Evolutionary conservation across 129 eudicot species (phyloP), one percentile per base, ranked within the genome.

Genomic region (Lonicera japonica): DNA sequence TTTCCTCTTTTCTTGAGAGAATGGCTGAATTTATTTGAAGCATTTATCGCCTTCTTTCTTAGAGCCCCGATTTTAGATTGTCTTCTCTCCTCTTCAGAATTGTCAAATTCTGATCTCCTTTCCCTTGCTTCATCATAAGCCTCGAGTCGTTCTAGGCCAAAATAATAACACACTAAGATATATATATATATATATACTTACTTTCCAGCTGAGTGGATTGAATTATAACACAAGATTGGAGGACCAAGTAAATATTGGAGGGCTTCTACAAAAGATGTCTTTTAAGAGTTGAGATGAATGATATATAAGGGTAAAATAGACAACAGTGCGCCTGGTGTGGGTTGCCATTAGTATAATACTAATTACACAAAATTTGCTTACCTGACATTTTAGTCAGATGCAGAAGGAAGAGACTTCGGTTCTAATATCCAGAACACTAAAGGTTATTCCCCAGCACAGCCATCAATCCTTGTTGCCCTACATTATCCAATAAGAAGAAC

Each of bases 41-140:
- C 96, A 75, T 80, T 82, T 62, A 85, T 56, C 5, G 96, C 95
- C 78, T 77, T 85, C 79, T 88, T 79, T 62, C 58, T 89, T 16
- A 82, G 65, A 17, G 78, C 61, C 60, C 90, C 70, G 56, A 80
- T 85, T 71, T 56, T 82, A 5, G 81, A 80, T 13, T 79, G 72
- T 71, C 81, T 73, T 57, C 80, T 89, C 70, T 89, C 95, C 67
- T 89, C 96, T 47, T 85, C 96, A 58, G 85, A 89, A 60, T 68
- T 73, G 40, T 85, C 96, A 69, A 62, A 63, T 64, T 89, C 96
- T 54, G 83, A 88, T 73, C 67, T 85, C 60, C 85, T 79, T 64
- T 82, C 90, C 61, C 59, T 70, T 56, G 54, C 60, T 58, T 81
- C 92, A 66, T 87, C 92, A 66, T 21, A 61, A 25, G 70, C 62